Percentiles rank a stretch among this genome's conserved stretches.
Conservation (phyloP, 2,329 filamentous ascomycete species). For the Xylariomycetidae sp. region DNA sequence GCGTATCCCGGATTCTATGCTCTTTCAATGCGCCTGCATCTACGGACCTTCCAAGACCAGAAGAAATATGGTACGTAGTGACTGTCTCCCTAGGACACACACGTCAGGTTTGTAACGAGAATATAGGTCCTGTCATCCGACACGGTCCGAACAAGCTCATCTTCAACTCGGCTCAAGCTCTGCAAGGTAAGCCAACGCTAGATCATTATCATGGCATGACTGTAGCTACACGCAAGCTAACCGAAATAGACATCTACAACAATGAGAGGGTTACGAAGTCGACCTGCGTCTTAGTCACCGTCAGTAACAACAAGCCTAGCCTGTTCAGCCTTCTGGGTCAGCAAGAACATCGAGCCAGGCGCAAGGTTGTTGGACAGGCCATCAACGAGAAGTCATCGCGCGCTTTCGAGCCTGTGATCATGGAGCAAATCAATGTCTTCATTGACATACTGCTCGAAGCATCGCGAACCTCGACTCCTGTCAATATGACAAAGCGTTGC, state of each 20-base stretch:
- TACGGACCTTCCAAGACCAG: constrained; percentile 1
- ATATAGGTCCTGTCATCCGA: constrained; percentile 1
- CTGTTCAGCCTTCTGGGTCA: constrained; percentile 6
- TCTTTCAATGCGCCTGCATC: constrained; percentile 1
- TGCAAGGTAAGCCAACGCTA: constrained; percentile 1
- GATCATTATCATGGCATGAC: neutral
- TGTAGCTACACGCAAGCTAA: neutral
- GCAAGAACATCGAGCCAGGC: constrained; percentile 5
- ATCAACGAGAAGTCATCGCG: constrained; percentile 7
- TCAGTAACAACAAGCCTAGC: constrained; percentile 1
- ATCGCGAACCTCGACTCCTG: constrained; percentile 1
- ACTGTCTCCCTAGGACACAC: neutral
- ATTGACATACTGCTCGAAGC: neutral
- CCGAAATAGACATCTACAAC: constrained; percentile 6
- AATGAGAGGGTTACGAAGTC: constrained; percentile 10
- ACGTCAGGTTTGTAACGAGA: neutral
- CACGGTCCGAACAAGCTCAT: constrained; percentile 4
- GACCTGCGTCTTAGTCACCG: constrained; percentile 1
- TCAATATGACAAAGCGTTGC: constrained; percentile 5
- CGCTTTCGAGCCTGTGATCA: constrained; percentile 9
- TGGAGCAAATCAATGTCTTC: constrained; percentile 10
- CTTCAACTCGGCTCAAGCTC: constrained; percentile 3
- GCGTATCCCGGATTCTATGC: constrained; percentile 1
- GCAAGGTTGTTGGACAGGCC: constrained; percentile 8
- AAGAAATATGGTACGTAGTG: neutral